These are phyloP conservation scores for Eimeria zaria DNA, from an alignment of 169 alveolate species.

Conservation along the genomic window DNA sequence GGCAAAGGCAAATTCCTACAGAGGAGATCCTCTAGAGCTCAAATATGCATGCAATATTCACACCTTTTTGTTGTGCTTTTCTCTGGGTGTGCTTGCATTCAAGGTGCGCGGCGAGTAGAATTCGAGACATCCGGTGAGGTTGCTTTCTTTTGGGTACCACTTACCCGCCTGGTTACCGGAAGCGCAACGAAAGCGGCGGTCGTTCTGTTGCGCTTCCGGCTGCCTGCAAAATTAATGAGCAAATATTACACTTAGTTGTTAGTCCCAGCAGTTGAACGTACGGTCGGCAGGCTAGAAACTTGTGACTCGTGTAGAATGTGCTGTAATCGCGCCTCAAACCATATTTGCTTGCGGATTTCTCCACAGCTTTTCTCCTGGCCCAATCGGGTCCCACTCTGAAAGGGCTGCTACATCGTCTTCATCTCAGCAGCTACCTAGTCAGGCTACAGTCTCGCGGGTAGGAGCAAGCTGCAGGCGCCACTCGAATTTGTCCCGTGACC, in stretches of 20 bases:
- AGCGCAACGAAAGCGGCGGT: not conserved
- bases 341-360: not conserved
- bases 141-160: not conserved
- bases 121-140: slow-evolving; percentile 61
- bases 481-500: not conserved
- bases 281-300: not conserved
- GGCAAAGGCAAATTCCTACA: not conserved
- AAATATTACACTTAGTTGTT: not conserved
- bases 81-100: not conserved
- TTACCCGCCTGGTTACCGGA: not conserved
- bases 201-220: not conserved
- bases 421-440: slow-evolving; percentile 51
- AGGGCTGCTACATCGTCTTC: slow-evolving; percentile 18
- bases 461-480: not conserved
- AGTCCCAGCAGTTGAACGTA: not conserved
- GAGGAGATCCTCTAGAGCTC: not conserved
- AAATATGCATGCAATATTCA: not conserved
- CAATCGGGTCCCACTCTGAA: slow-evolving; percentile 17
- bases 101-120: slow-evolving; percentile 73
- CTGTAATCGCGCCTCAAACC: not conserved
- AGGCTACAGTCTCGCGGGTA: slow-evolving; percentile 15
- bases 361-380: slow-evolving; percentile 65
- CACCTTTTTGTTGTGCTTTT: not conserved
- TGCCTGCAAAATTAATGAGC: not conserved
- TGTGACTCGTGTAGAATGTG: not conserved